Evolutionary conservation across 75 land plant genomes (phyloP).

Genomic region (Picea sitchensis): DNA sequence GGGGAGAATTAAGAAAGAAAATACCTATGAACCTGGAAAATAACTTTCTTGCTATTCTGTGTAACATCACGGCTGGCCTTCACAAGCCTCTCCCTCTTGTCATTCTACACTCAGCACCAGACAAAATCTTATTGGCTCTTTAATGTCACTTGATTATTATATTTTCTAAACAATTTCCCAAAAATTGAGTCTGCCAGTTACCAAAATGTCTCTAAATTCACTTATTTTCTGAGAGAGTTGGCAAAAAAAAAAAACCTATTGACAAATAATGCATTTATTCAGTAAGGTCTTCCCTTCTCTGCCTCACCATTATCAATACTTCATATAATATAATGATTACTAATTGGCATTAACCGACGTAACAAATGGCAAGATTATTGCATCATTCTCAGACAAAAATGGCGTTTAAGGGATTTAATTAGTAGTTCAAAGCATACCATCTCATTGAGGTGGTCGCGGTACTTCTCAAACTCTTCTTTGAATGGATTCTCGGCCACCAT

Average conservation of each 20-base stretch:
- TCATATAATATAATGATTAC: neutral
- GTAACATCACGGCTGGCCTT: slow-evolving; percentile 95
- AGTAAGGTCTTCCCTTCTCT: no score
- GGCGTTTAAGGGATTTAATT: no score
- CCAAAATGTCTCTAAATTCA: neutral
- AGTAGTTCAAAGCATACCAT: neutral
- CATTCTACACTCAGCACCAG: slow-evolving; percentile 51
- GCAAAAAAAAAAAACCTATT: no score
- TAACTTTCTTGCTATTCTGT: slow-evolving; percentile 85
- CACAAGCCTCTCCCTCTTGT: slow-evolving; percentile 84
- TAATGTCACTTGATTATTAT: no score
- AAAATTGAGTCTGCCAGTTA: neutral
- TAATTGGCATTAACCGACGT: neutral
- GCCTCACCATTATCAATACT: no score
- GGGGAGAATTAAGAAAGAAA: no score
- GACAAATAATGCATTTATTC: no score
- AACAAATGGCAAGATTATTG: neutral
- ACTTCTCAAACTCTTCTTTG: neutral
- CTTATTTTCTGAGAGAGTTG: no score
- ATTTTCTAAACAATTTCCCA: neutral
- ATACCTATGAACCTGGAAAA: slow-evolving; percentile 88
- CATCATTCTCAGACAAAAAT: no score
- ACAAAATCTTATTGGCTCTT: neutral
- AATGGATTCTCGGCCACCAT: neutral
- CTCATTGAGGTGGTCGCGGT: slow-evolving; percentile 6